Conservation (phyloP, 225 moss, liverwort and hornwort species). For the Thuidium tamariscinum region DNA sequence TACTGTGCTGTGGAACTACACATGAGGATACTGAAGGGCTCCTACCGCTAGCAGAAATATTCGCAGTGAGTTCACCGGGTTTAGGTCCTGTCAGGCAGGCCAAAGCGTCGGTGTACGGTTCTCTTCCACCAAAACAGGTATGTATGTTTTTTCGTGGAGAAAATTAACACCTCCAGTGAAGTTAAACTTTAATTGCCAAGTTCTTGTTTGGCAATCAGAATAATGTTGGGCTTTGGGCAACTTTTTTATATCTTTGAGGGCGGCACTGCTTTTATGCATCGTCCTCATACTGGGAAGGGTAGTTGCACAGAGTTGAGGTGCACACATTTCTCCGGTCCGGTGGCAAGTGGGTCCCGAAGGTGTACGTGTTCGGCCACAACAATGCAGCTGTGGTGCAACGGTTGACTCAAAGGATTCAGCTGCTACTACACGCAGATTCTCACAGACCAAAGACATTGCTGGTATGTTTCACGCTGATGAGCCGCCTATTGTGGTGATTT, state of each 20-base stretch:
- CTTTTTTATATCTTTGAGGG: conserved; percentile 5
- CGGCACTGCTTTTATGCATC: background rate
- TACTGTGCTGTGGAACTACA: conserved; percentile 14
- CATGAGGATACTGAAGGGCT: conserved; percentile 9
- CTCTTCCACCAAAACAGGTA: conserved; percentile 17
- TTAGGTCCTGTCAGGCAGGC: conserved; percentile 16
- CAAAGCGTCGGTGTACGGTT: conserved; percentile 4
- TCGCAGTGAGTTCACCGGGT: conserved; percentile 13
- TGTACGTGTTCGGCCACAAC: conserved; percentile 22
- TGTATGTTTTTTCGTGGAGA: background rate
- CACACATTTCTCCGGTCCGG: conserved; percentile 23
- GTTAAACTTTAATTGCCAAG: background rate
- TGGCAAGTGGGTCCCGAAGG: conserved; percentile 23
- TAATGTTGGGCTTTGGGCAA: background rate
- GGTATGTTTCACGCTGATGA: conserved; percentile 32
- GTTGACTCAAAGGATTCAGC: conserved; percentile 45
- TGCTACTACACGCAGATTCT: conserved; percentile 31
- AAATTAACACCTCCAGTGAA: background rate
- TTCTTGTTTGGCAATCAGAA: background rate
- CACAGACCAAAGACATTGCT: conserved; percentile 70
- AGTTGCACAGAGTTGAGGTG: conserved; percentile 51
- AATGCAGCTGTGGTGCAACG: conserved; percentile 12
- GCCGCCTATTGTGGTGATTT: background rate
- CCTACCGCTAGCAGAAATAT: conserved; percentile 17
- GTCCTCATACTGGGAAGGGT: conserved; percentile 21